Evolutionary conservation across 352 stramenopile species (phyloP), one percentile per base, ranked within the genome.

Genomic region (Phytophthora parvispora): DNA sequence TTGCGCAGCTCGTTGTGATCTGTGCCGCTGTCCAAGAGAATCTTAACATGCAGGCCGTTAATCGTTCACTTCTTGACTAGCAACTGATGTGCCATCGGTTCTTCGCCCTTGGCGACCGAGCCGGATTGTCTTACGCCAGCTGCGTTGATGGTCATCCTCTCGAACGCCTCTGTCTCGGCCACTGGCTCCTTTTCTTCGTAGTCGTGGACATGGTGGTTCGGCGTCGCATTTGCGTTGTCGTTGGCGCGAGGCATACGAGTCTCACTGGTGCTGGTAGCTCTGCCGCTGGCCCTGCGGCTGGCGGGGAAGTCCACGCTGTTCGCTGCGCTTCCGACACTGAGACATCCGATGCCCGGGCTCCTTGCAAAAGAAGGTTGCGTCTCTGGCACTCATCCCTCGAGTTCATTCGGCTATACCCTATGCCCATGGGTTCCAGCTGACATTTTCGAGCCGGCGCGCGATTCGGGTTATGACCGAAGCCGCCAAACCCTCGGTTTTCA

Each of bases 1-100:
- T 60, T 55, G 20, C 49, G 50, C 18, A 67, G 38, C 4, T 55
- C 49, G 20, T 55, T 67, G n/a, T 67, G 48, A 13, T 67, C 60
- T 2, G 49, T 50, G 1, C 60, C 60, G n/a, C 60, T 60, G 49
- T 29, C 49, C 12, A 67, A 6, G 2, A 67, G 38, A 9, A 67
- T 25, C 6, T 51, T 53, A 13, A 66, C 59, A 52, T 4, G 3
- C 7, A 1, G 47, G 22, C 49, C 49, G 9, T 66, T 40, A 6
- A 67, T 16, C 47, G 1, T 55, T 2, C 49, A 27, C 20, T 24
- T 32, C 32, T 55, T 50, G 12, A 45, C 12, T 4, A 67, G n/a
- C 49, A 67, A 38, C 16, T 60, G 60, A 22, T 67, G 36, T n/a
- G 25, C 6, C 16, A 5, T 13, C 24, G 5, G 18, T 18, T 40